These are phyloP conservation scores for Chaetomium sp. DNA, from an alignment of 2,329 filamentous ascomycete genomes.

Conservation along the genomic window DNA sequence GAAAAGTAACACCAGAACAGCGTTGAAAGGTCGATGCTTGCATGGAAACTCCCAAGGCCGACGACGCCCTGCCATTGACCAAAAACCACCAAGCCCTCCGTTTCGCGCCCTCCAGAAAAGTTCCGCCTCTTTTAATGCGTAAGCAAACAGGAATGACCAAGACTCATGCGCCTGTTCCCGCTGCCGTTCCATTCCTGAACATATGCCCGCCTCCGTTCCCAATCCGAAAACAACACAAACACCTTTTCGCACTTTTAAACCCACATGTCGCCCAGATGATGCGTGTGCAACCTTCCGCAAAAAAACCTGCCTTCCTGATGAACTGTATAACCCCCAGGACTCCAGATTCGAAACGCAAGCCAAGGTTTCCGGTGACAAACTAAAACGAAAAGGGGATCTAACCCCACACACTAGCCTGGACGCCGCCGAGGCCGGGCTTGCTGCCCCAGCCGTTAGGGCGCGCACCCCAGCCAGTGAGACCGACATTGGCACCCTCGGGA, in stretches of 20 bases:
- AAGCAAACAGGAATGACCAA: constrained; percentile 11
- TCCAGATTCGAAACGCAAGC: constrained; percentile 5
- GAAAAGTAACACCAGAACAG: no score
- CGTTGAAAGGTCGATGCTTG: background rate
- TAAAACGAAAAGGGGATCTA: constrained; percentile 36
- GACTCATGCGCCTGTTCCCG: constrained; percentile 4
- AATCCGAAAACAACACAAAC: constrained; percentile 4
- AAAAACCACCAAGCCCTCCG: background rate
- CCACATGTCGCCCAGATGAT: constrained; percentile 3
- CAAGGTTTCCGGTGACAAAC: background rate
- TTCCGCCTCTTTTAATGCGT: constrained; percentile 1
- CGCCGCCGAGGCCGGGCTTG: constrained; percentile 65
- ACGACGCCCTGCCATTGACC: constrained; percentile 1
- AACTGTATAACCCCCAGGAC: background rate
- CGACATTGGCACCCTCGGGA: constrained; percentile 36
- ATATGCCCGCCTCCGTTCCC: constrained; percentile 2
- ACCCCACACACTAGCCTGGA: constrained; percentile 92
- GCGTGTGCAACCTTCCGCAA: constrained; percentile 2
- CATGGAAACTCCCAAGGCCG: background rate
- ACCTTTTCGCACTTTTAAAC: constrained; percentile 6
- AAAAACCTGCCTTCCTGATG: background rate
- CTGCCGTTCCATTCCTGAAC: background rate
- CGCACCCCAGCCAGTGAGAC: constrained; percentile 63
- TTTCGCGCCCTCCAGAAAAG: background rate
- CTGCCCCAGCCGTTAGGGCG: constrained; percentile 80